These are phyloP conservation scores for Corylus avellana DNA, from an alignment of 306 rosid species.

Conservation along the genomic window DNA sequence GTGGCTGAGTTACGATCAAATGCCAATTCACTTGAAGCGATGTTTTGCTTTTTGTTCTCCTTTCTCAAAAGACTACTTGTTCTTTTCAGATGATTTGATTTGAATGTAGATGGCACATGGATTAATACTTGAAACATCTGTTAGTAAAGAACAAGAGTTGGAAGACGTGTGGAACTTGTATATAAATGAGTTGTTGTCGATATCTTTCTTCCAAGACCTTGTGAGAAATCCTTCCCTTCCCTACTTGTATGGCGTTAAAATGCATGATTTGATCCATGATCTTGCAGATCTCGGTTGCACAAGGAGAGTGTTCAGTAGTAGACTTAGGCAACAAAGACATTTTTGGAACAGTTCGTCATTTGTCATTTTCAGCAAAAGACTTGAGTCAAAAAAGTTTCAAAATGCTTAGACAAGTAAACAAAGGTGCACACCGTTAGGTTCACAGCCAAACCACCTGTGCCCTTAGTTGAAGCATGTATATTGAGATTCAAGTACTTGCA, in stretches of 20 bases:
- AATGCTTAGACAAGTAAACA: background rate
- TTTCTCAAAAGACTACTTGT: background rate
- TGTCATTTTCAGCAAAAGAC: background rate
- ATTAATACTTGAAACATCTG: conserved; percentile 4
- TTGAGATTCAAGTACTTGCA: conserved; percentile 17
- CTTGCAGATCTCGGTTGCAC: conserved; percentile 25
- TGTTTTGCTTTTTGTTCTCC: conserved; percentile 23
- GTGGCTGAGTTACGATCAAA: conserved; percentile 21
- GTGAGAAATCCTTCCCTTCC: no score
- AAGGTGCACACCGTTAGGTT: background rate
- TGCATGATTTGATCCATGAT: conserved; percentile 30
- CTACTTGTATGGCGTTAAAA: background rate
- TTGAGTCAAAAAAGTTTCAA: background rate
- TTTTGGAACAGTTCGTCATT: background rate
- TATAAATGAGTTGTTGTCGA: conserved; percentile 20
- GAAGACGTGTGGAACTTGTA: conserved; percentile 33
- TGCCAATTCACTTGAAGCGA: conserved; percentile 18
- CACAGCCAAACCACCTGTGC: background rate
- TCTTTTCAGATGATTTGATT: background rate
- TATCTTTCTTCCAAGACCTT: conserved; percentile 30
- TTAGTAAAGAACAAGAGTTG: background rate
- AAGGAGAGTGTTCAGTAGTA: background rate
- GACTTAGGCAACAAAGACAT: background rate
- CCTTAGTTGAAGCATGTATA: background rate
- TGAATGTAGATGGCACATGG: conserved; percentile 31